Percentiles rank a stretch among this genome's conserved stretches.
These are phyloP conservation scores for Herpetomonas samuelpessoai DNA, from an alignment of 208 protist genomes.

Conservation along the genomic window DNA sequence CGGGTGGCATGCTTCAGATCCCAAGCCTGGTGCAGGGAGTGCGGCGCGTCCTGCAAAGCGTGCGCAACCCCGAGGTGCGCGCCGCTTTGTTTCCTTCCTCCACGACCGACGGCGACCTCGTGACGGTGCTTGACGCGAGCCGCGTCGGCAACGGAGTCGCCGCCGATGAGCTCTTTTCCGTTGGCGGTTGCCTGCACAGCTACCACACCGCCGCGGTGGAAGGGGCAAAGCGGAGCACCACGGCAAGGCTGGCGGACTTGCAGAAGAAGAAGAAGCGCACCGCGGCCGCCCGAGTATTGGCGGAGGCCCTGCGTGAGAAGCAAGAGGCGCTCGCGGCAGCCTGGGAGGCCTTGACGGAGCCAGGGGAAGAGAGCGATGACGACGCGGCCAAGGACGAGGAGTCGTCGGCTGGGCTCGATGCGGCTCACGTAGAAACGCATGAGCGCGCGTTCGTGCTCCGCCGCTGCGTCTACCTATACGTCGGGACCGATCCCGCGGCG, in stretches of 20 bases:
- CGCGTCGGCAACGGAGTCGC: conserved; percentile 45
- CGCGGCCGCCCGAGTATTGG: background rate
- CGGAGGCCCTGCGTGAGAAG: conserved; percentile 9
- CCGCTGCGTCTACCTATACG: conserved; percentile 50
- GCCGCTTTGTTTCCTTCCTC: background rate
- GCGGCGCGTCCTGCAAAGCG: conserved; percentile 20
- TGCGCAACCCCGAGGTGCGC: background rate
- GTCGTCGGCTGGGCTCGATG: too few relatives aligned
- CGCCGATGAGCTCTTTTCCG: conserved; percentile 52
- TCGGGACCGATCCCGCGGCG: conserved; percentile 13
- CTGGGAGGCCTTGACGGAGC: conserved; percentile 19
- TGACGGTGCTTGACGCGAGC: conserved; percentile 31
- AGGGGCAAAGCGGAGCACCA: background rate
- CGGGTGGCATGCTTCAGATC: conserved; percentile 82
- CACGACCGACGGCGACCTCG: background rate
- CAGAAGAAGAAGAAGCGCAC: conserved; percentile 2
- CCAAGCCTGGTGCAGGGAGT: conserved; percentile 43
- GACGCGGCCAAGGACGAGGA: background rate
- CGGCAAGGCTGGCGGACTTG: background rate
- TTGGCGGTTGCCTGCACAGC: conserved; percentile 75
- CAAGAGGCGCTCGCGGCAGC: conserved; percentile 16
- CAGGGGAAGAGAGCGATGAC: background rate
- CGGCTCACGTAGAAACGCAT: too few relatives aligned
- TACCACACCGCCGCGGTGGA: conserved; percentile 40
- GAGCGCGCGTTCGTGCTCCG: conserved; percentile 20